Evolutionary conservation across 257 asterid species (phyloP).

Genomic region (Lavandula angustifolia): DNA sequence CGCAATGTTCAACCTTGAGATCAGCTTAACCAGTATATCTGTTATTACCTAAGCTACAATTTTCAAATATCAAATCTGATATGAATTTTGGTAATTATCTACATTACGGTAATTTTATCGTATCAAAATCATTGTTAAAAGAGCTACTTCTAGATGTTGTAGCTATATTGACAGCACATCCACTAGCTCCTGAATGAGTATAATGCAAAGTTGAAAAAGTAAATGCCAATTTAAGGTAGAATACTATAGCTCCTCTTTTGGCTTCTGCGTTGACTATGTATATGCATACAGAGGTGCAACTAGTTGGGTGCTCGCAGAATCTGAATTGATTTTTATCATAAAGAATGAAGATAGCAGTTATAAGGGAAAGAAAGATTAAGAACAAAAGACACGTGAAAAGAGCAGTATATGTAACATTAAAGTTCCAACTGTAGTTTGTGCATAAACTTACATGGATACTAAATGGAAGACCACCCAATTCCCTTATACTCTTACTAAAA

Average conservation of each 20-base stretch:
- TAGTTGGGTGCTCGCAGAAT: conserved; percentile 1
- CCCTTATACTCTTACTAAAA: conserved; percentile 24
- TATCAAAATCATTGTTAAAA: background rate
- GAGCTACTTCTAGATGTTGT: background rate
- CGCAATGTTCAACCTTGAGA: background rate
- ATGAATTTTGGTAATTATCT: no score
- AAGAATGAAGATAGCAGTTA: conserved; percentile 1
- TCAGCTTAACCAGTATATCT: conserved; percentile 10
- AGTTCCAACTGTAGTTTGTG: conserved; percentile 10
- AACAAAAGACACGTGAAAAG: background rate
- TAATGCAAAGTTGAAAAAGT: conserved; percentile 13
- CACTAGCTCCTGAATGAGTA: conserved; percentile 19
- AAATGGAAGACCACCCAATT: conserved; percentile 28
- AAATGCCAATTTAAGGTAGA: background rate
- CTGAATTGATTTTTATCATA: conserved; percentile 6
- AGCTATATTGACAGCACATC: conserved; percentile 10
- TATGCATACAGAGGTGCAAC: background rate
- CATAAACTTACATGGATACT: conserved; percentile 37
- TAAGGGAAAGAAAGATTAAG: conserved; percentile 14
- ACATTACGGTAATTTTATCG: no score
- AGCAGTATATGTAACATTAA: conserved; percentile 16
- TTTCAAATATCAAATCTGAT: conserved; percentile 9
- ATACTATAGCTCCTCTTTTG: background rate
- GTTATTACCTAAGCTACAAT: background rate
- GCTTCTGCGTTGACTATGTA: background rate